A percentile compares a stretch with the other conserved stretches of the same genome.
These are phyloP conservation scores for Zoysia pacifica DNA, from an alignment of 176 grass and related monocot genomes.

Conservation along the genomic window DNA sequence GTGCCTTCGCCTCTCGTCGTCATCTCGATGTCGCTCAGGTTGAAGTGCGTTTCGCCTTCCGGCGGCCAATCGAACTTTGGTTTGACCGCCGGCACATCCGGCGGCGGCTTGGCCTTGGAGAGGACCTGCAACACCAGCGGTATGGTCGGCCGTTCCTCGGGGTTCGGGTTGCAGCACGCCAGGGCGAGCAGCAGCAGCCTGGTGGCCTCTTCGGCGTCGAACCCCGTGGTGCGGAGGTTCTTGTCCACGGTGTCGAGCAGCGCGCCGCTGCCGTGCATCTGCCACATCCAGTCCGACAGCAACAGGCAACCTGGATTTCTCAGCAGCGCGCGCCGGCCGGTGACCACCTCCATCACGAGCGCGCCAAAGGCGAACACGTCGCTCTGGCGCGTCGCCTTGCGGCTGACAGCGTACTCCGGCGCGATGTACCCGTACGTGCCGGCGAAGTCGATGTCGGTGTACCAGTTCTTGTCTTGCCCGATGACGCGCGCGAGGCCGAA, in stretches of 20 bases:
- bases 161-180: conserved; percentile 59
- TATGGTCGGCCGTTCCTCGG: conserved; percentile 44
- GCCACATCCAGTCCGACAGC: conserved; percentile 61
- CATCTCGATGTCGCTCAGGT: conserved; percentile 34
- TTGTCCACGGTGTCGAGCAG: conserved; percentile 53
- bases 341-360: conserved; percentile 59
- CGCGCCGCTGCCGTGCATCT: conserved; percentile 47
- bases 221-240: conserved; percentile 23
- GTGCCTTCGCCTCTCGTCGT: neutral
- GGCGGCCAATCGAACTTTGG: conserved; percentile 54
- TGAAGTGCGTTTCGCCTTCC: conserved; percentile 24
- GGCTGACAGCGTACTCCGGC: conserved; percentile 52
- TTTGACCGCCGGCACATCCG: conserved; percentile 39
- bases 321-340: conserved; percentile 34
- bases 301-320: conserved; percentile 10
- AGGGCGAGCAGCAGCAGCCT: conserved; percentile 53
- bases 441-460: conserved; percentile 45
- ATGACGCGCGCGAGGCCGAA: conserved; percentile 75
- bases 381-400: conserved; percentile 49
- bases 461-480: conserved; percentile 40
- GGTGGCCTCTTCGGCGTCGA: conserved; percentile 34
- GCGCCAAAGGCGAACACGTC: conserved; percentile 63
- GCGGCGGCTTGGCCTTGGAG: conserved; percentile 38
- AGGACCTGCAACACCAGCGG: conserved; percentile 53
- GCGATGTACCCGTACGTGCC: conserved; percentile 71